phyloP scores from a whole-genome alignment of 306 rosid genomes.

The Spatholobus suberectus region DNA sequence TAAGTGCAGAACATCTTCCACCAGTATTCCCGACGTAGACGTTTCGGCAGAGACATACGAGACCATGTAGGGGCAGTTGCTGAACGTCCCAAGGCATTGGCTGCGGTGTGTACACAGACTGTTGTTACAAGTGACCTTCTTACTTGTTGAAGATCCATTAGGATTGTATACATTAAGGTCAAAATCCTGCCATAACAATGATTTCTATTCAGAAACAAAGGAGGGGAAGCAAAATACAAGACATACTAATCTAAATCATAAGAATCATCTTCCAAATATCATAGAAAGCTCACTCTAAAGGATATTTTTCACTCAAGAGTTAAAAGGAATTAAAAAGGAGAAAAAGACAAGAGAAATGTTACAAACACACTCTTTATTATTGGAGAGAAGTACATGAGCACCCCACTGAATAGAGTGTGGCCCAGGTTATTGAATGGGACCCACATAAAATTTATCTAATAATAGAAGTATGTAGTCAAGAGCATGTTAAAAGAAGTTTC shows the following conservation, averaged over 20 bases:
- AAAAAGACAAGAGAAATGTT: background rate
- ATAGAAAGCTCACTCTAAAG: constrained; percentile 10
- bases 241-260: background rate
- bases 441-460: background rate
- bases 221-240: constrained; percentile 11
- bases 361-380: background rate
- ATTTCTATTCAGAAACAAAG: constrained; percentile 22
- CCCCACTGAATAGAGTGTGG: background rate
- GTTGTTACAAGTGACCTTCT: constrained; percentile 74
- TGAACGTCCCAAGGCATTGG: constrained; percentile 64
- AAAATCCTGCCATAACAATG: constrained; percentile 60
- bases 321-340: background rate
- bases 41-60: constrained; percentile 92
- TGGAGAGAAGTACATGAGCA: background rate
- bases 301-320: too few relatives aligned
- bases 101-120: constrained; percentile 67
- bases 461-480: background rate
- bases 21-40: constrained; percentile 80
- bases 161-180: constrained; percentile 82
- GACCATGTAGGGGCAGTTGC: constrained; percentile 86
- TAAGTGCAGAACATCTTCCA: constrained; percentile 87
- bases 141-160: constrained; percentile 80
- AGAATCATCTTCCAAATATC: background rate
- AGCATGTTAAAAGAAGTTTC: background rate
- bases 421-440: background rate